Evolutionary conservation across 306 rosid genomes (phyloP).

Genomic region (Macrotyloma uniflorum): DNA sequence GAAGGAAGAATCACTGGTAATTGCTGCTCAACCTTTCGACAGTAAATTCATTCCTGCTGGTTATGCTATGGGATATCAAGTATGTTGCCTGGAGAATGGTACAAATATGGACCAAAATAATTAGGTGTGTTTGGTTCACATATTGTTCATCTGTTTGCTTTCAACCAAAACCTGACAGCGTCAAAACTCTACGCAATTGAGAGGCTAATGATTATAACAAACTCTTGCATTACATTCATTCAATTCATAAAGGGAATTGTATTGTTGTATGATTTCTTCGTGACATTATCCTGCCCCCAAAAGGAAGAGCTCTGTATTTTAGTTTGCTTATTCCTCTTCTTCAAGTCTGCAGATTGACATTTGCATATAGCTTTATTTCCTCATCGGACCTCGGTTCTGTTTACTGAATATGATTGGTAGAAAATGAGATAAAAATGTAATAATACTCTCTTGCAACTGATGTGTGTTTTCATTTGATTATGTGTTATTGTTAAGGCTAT

Average conservation of each 20-base stretch:
- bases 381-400: background rate
- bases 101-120: background rate
- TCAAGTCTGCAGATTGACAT: background rate
- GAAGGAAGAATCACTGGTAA: background rate
- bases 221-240: constrained; percentile 2
- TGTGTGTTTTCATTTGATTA: background rate
- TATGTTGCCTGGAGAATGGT: constrained; percentile 10
- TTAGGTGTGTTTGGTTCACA: background rate
- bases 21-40: background rate
- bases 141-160: background rate
- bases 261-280: background rate
- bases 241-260: background rate
- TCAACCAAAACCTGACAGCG: background rate
- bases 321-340: constrained; percentile 5
- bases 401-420: background rate
- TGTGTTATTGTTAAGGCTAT: background rate
- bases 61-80: background rate
- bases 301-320: background rate
- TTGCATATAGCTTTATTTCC: background rate
- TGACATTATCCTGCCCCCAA: background rate
- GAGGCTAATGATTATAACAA: background rate
- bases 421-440: background rate
- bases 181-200: background rate
- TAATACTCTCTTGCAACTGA: background rate
- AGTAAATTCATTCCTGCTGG: background rate